These are phyloP conservation scores for Cryphonectria naterciae DNA, from an alignment of 2,329 filamentous ascomycete species.

Conservation along the genomic window DNA sequence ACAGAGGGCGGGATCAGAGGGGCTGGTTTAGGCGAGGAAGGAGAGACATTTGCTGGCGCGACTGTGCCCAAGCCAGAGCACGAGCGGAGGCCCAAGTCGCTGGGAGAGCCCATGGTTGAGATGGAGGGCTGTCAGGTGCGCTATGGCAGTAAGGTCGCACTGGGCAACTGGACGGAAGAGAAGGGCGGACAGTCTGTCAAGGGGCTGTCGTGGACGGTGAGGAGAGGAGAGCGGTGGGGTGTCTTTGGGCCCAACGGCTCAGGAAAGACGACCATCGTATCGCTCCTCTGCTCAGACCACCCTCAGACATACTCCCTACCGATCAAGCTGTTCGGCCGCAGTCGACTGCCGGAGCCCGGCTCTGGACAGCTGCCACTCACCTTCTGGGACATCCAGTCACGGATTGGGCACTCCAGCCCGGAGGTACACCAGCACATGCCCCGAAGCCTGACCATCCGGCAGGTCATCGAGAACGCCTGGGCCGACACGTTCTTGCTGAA, in stretches of 20 bases:
- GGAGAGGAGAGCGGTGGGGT: constrained; percentile 84
- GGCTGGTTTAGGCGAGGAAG: constrained; percentile 40
- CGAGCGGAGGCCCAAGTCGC: constrained; percentile 25
- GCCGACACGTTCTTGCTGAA: constrained; percentile 81
- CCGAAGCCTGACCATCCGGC: constrained; percentile 70
- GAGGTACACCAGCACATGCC: constrained; percentile 96
- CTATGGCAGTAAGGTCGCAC: constrained; percentile 76
- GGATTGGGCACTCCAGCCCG: constrained; percentile 90
- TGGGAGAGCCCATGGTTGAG: constrained; percentile 76
- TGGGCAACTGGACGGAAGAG: constrained; percentile 80
- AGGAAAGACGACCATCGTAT: constrained; percentile 93
- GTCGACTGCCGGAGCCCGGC: constrained; percentile 75
- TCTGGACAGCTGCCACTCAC: constrained; percentile 72
- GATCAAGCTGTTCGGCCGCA: constrained; percentile 82
- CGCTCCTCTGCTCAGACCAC: constrained; percentile 92
- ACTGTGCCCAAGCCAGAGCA: constrained; percentile 9
- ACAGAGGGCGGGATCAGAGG: constrained; percentile 46
- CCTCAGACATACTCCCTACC: constrained; percentile 91
- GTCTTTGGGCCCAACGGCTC: constrained; percentile 94
- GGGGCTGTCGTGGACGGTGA: constrained; percentile 82
- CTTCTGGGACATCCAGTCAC: constrained; percentile 88
- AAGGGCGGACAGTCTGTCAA: constrained; percentile 51
- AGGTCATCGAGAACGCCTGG: constrained; percentile 84
- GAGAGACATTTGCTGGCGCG: constrained; percentile 25
- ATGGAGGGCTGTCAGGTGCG: constrained; percentile 84